phyloP scores from a whole-genome alignment of 1,284 basidiomycete species.

The Apiotrichum laibachii region DNA sequence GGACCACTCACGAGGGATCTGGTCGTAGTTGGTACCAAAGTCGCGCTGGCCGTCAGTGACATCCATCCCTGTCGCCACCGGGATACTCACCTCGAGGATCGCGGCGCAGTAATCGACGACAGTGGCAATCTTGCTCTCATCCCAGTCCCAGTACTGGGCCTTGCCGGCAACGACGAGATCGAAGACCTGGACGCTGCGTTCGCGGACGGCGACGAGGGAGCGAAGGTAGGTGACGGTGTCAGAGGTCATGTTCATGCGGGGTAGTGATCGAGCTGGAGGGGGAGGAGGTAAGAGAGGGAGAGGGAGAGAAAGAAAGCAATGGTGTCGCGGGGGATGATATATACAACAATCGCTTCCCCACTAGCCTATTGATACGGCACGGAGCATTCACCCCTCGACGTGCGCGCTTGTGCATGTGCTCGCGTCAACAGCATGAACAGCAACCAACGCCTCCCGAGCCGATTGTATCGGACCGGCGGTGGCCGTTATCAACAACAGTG shows the following conservation, averaged over 20 bases:
- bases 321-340: no score
- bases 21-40: slow-evolving; percentile 67
- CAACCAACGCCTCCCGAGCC: no score
- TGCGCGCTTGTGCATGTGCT: no score
- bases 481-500: no score
- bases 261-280: not conserved
- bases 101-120: slow-evolving; percentile 77
- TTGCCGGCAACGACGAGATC: slow-evolving; percentile 68
- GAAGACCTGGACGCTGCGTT: slow-evolving; percentile 75
- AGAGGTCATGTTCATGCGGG: not conserved
- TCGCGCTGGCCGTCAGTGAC: slow-evolving; percentile 61
- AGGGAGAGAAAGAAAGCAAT: not conserved
- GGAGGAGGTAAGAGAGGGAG: not conserved
- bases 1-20: slow-evolving; percentile 41
- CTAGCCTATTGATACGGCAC: no score
- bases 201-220: slow-evolving; percentile 80
- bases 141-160: slow-evolving; percentile 81
- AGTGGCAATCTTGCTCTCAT: slow-evolving; percentile 67
- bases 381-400: no score
- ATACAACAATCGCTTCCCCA: no score
- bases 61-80: slow-evolving; percentile 9
- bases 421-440: no score
- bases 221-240: slow-evolving; percentile 62
- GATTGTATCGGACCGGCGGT: no score
- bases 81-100: slow-evolving; percentile 67